Percentiles rank a stretch among this genome's conserved stretches.
These are phyloP conservation scores for Cytospora piceicola DNA, from an alignment of 2,329 filamentous ascomycete genomes.

Conservation along the genomic window DNA sequence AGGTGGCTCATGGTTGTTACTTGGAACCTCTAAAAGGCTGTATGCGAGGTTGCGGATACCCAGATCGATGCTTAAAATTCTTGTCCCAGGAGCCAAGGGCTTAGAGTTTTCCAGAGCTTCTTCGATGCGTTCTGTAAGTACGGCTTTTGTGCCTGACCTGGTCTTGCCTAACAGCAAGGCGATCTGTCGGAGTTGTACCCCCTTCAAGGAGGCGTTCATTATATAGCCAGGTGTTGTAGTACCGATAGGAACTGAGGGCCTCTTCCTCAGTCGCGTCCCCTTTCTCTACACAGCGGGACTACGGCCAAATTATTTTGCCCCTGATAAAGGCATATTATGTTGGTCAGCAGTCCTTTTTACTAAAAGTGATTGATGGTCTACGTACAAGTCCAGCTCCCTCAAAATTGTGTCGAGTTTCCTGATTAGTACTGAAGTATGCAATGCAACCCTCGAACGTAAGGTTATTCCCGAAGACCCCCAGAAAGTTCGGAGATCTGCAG, in stretches of 20 bases:
- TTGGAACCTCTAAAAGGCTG: conserved; percentile 55
- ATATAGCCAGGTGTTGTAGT: neutral
- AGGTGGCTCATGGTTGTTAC: neutral
- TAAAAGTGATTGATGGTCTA: neutral
- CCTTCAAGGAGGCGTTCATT: conserved; percentile 26
- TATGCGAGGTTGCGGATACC: conserved; percentile 81
- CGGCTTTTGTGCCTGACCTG: conserved; percentile 58
- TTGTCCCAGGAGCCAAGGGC: conserved; percentile 38
- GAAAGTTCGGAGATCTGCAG: neutral
- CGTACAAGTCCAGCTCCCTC: neutral
- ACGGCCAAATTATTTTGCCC: neutral
- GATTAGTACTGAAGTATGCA: neutral
- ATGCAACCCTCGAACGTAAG: neutral
- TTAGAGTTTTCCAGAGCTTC: conserved; percentile 39
- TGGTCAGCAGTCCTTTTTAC: neutral
- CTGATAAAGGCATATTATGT: neutral
- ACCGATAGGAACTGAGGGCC: neutral
- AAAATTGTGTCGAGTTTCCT: neutral
- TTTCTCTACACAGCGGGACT: neutral
- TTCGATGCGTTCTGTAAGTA: conserved; percentile 55
- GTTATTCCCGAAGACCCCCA: conserved; percentile 1
- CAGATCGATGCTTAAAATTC: conserved; percentile 81
- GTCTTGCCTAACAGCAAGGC: conserved; percentile 26
- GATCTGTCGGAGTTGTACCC: conserved; percentile 19
- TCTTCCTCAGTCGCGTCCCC: neutral